A percentile compares a stretch with the other conserved stretches of the same genome.
Evolutionary conservation across 495 filamentous ascomycete species (phyloP).

Genomic region (Saxophila tyrrhenica): DNA sequence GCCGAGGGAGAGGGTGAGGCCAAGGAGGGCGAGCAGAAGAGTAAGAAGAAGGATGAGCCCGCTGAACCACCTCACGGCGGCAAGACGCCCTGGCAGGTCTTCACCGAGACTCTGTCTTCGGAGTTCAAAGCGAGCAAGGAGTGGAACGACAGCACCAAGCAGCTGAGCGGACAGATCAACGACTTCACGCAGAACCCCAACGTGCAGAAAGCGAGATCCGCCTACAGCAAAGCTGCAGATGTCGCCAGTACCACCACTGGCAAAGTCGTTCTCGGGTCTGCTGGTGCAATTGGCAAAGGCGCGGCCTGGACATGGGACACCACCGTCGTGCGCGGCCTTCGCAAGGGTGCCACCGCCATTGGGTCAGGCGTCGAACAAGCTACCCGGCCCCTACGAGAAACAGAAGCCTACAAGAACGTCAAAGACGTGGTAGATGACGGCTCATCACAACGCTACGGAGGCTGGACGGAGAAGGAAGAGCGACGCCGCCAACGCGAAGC

Average conservation of each 20-base stretch:
- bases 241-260: conserved; percentile 61
- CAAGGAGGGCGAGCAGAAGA: conserved; percentile 35
- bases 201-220: conserved; percentile 73
- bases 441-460: conserved; percentile 88
- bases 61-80: conserved; percentile 91
- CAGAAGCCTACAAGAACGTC: conserved; percentile 83
- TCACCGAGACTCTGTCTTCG: conserved; percentile 81
- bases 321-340: conserved; percentile 78
- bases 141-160: conserved; percentile 97
- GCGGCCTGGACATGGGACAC: conserved; percentile 98
- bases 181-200: conserved; percentile 89
- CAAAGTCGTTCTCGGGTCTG: conserved; percentile 72
- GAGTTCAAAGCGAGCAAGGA: conserved; percentile 97
- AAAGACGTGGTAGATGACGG: conserved; percentile 96
- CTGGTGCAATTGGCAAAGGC: conserved; percentile 72
- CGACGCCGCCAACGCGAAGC: conserved; percentile 61
- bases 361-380: conserved; percentile 81
- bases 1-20: conserved; percentile 21
- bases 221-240: conserved; percentile 72
- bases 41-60: conserved; percentile 59
- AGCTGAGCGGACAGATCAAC: conserved; percentile 73
- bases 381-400: conserved; percentile 87
- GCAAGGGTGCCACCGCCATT: conserved; percentile 71
- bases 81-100: conserved; percentile 97
- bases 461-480: conserved; percentile 93